A percentile compares a stretch with the other conserved stretches of the same genome.
Conservation (phyloP, 371 early-diverging fungal genomes). For the Batkoa obscura region DNA sequence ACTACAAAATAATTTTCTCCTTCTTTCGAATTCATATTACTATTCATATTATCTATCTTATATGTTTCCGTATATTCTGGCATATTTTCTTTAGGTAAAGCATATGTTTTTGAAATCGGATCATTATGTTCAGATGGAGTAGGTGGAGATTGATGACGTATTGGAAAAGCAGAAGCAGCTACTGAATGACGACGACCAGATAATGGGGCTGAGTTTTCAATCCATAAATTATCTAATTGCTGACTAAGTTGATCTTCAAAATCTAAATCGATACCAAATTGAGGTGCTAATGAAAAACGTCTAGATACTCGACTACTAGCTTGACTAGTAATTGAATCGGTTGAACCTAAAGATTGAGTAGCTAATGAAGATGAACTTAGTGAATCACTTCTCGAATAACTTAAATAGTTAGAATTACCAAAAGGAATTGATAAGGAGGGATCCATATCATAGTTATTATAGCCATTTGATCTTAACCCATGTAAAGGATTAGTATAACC, state of each 20-base stretch:
- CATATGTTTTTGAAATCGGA: background rate
- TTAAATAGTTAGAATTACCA: background rate
- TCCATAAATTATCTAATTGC: background rate
- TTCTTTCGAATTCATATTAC: too few species aligned
- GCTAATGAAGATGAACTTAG: background rate
- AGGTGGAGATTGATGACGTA: conserved; percentile 1
- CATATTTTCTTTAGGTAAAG: too few species aligned
- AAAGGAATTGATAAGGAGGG: background rate
- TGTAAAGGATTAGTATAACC: background rate
- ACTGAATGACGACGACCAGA: conserved; percentile 1
- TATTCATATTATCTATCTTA: too few species aligned
- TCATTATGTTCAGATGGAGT: background rate
- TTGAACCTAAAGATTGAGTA: background rate
- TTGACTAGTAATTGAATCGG: background rate
- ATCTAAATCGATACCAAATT: background rate
- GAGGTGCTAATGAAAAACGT: background rate
- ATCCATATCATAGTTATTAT: background rate
- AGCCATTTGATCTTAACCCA: background rate
- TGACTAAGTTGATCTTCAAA: background rate
- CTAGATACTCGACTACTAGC: background rate
- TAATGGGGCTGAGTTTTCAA: background rate
- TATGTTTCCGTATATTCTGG: too few species aligned
- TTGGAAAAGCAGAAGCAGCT: conserved; percentile 6
- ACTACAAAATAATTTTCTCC: conserved; percentile 25
- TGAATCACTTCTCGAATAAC: background rate